phyloP scores from a whole-genome alignment of 148 eudicot genomes.

The Beta vulgaris region DNA sequence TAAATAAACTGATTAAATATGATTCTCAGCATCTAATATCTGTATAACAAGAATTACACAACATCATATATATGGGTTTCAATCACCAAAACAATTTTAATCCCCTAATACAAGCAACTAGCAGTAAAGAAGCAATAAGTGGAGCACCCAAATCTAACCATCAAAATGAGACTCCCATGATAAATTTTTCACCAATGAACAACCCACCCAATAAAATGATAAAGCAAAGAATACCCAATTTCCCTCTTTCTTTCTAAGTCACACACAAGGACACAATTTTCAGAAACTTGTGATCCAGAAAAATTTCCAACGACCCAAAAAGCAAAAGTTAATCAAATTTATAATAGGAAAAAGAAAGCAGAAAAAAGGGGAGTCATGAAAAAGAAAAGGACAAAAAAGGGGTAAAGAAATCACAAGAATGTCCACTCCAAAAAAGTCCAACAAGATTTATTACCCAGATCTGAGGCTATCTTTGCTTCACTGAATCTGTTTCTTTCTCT shows the following conservation, averaged over 20 bases:
- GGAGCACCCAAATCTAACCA: conserved; percentile 21
- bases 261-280: conserved; percentile 9
- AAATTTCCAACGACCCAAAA: conserved; percentile 26
- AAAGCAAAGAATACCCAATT: neutral
- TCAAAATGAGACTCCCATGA: conserved; percentile 18
- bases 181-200: neutral
- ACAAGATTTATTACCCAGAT: conserved; percentile 33
- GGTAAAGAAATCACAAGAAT: conserved; percentile 31
- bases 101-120: no score
- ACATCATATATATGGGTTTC: neutral
- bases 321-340: conserved; percentile 6
- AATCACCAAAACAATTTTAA: neutral
- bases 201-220: neutral
- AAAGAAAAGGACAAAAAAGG: conserved; percentile 26
- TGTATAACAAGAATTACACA: conserved; percentile 20
- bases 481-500: neutral
- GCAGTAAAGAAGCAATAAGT: no score
- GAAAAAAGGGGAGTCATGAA: conserved; percentile 19
- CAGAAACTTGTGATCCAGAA: conserved; percentile 26
- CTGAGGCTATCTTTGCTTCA: conserved; percentile 28
- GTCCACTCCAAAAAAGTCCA: conserved; percentile 21
- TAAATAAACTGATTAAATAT: conserved; percentile 2
- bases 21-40: conserved; percentile 11
- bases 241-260: conserved; percentile 3
- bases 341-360: conserved; percentile 7